Percentiles rank a stretch among this genome's conserved stretches.
phyloP scores from a whole-genome alignment of 768 basidiomycete species.

The Lactarius hengduanensis region DNA sequence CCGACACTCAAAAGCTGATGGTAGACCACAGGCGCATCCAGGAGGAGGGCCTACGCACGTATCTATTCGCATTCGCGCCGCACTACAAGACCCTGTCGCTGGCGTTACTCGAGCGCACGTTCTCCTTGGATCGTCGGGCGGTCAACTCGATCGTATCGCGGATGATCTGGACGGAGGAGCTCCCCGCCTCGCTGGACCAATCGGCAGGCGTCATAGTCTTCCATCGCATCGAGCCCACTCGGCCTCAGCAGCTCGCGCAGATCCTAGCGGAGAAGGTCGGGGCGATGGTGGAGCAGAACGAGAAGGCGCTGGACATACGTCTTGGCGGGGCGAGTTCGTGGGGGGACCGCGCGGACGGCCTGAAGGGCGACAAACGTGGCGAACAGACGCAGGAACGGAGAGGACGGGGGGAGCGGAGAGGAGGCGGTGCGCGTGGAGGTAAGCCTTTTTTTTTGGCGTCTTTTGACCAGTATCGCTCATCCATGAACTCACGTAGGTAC shows the following conservation, averaged over 20 bases:
- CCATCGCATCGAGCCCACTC: conserved; percentile 86
- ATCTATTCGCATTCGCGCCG: conserved; percentile 96
- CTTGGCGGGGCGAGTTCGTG: conserved; percentile 66
- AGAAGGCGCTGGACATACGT: conserved; percentile 83
- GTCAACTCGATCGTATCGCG: conserved; percentile 93
- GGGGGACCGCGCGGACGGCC: conserved; percentile 66
- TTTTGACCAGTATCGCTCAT: background rate
- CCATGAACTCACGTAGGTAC: conserved; percentile 16
- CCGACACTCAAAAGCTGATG: conserved; percentile 4
- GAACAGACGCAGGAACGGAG: conserved; percentile 78
- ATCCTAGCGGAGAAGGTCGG: conserved; percentile 85
- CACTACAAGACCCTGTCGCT: conserved; percentile 92
- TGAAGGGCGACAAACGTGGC: conserved; percentile 74
- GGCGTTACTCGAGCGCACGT: conserved; percentile 80
- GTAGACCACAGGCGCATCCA: conserved; percentile 79
- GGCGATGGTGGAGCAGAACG: conserved; percentile 86
- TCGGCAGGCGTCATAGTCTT: conserved; percentile 88
- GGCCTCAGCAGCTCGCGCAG: conserved; percentile 87
- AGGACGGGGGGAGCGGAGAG: conserved; percentile 67
- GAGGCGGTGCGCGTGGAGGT: conserved; percentile 44
- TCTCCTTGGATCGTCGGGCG: conserved; percentile 74
- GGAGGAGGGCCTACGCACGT: conserved; percentile 95
- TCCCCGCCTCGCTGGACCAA: conserved; percentile 91
- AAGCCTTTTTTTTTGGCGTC: background rate
- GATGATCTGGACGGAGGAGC: conserved; percentile 98